Evolutionary conservation across 768 basidiomycete species (phyloP), one percentile per base, ranked within the genome.

Genomic region (Favolaschia claudopus): DNA sequence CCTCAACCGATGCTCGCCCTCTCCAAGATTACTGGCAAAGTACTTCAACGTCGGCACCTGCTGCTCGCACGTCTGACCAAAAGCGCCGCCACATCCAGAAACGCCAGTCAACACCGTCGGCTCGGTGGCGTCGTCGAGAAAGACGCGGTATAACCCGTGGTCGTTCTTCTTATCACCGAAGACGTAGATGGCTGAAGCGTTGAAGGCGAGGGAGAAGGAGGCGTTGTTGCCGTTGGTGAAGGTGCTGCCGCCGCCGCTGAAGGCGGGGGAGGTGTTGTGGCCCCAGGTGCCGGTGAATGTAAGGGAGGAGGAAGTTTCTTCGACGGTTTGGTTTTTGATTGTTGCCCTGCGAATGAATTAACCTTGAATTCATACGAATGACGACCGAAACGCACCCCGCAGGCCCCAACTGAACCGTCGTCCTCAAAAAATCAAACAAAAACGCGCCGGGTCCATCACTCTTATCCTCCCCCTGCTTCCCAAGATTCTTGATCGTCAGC

Each of bases 111-210:
- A 76, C 10, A 71, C 59, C 47, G 76, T 65, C 13, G 74, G 62
- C n/a, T 74, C 63, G n/a, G n/a, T n/a, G 5, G 62, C 65, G 43
- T 68, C 67, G 63, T 83, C 81, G 5, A 83, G 69, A 7, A 63
- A 65, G 22, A 81, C 77, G 20, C 68, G 73, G 66, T 80, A 84
- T 8, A 76, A 63, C 1, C 82, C 74, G 55, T 84, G 81, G 63
- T 83, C 78, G 51, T 80, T 80, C 64, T 79, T 81, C 64, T 81
- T 82, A 69, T 82, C 82, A 3, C 82, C 81, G 34, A 79, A 75
- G 14, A 82, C 72, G 51, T 79, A 80, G 25, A 82, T 66, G 1
- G 79, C 77, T 20, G 79, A 79, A 82, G 80, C 79, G 43, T 76
- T 68, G 62, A 82, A 82, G 28, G 72, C 68, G 20, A 82, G 68